Evolutionary conservation across 1,284 basidiomycete species (phyloP).

Genomic region (Sparassis latifolia): DNA sequence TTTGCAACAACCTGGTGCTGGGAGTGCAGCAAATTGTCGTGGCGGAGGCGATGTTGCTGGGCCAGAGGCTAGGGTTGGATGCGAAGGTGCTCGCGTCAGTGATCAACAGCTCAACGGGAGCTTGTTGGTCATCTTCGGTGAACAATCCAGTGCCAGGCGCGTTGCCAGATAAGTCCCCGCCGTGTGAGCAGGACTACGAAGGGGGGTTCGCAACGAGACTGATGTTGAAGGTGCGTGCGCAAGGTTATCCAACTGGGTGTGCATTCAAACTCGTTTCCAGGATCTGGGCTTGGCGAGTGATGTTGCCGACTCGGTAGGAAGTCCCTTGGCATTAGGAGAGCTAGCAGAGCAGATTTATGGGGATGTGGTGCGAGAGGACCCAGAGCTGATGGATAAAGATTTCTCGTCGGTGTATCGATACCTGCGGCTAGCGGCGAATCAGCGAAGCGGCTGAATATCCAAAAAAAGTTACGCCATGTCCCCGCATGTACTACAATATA

Average conservation of each 20-base stretch:
- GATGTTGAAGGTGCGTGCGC: conserved; percentile 67
- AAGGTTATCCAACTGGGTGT: background rate
- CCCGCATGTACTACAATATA: no score
- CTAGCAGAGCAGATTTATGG: conserved; percentile 57
- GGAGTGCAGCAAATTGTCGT: conserved; percentile 76
- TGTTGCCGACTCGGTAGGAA: conserved; percentile 45
- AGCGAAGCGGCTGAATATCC: conserved; percentile 3
- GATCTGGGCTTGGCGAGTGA: conserved; percentile 76
- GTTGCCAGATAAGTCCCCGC: conserved; percentile 65
- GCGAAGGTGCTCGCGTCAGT: conserved; percentile 72
- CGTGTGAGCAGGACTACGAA: conserved; percentile 79
- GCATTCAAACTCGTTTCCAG: conserved; percentile 29
- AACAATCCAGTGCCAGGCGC: conserved; percentile 86
- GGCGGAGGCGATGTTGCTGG: conserved; percentile 82
- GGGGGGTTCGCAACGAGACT: conserved; percentile 80
- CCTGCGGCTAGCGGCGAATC: conserved; percentile 28
- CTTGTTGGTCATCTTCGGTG: conserved; percentile 78
- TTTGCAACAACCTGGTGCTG: conserved; percentile 80
- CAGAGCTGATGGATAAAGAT: conserved; percentile 61
- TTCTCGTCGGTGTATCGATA: conserved; percentile 77
- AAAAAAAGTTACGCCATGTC: no score
- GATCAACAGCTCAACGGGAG: conserved; percentile 79
- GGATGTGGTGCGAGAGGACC: conserved; percentile 43
- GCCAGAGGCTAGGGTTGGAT: conserved; percentile 70
- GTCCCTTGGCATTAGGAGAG: conserved; percentile 57